phyloP scores from a whole-genome alignment of 257 asterid genomes.

The Fraxinus anomala region DNA sequence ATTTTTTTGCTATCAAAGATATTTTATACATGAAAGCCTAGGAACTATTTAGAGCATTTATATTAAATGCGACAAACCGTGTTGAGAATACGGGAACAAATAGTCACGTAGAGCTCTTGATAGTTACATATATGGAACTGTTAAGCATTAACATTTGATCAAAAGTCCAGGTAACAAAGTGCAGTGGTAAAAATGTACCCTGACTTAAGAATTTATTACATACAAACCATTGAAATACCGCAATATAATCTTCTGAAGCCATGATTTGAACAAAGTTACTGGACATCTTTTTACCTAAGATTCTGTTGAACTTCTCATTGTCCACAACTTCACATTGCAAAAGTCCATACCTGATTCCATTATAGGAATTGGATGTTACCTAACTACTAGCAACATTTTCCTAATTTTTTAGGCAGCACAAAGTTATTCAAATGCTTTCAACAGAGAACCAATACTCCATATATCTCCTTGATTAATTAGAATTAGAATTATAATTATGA shows the following conservation, averaged over 20 bases:
- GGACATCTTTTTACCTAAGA: not conserved
- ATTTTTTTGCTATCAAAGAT: not conserved
- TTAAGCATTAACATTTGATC: not conserved
- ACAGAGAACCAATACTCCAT: not conserved
- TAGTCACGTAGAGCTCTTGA: not conserved
- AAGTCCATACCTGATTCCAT: not conserved
- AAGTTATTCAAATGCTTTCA: conserved; percentile 10
- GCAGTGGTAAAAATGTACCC: not conserved
- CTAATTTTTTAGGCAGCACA: not conserved
- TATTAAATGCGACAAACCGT: not conserved
- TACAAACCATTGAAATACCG: not conserved
- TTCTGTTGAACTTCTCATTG: not conserved
- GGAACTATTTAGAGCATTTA: not conserved
- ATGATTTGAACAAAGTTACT: not conserved
- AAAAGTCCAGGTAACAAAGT: not conserved
- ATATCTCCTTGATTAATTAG: conserved; percentile 9
- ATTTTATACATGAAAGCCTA: not conserved
- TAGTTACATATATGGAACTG: not conserved
- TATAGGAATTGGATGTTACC: not conserved
- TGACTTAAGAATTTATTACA: not conserved
- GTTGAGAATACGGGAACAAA: not conserved
- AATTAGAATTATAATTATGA: not conserved
- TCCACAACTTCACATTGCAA: not conserved
- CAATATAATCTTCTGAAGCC: not conserved
- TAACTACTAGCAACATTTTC: not conserved